Evolutionary conservation across 345 rosid genomes (phyloP).

Genomic region (Moricandia moricandioides): DNA sequence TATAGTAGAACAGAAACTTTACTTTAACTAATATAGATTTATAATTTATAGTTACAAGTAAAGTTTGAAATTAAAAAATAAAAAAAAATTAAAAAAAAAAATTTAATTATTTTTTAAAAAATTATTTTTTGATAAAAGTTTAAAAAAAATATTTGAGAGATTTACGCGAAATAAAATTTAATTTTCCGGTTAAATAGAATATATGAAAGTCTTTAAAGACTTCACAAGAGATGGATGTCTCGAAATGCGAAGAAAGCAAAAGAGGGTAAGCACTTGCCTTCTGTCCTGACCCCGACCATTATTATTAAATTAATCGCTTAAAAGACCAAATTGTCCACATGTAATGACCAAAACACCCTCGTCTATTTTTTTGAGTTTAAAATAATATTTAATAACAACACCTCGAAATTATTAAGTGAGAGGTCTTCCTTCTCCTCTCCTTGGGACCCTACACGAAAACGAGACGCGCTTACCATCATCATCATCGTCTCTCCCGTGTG

Average conservation of each 20-base stretch:
- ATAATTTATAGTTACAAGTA: no score
- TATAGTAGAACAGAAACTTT: no score
- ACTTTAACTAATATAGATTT: no score
- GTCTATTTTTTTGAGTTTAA: background rate
- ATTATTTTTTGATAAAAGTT: no score
- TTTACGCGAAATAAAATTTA: no score
- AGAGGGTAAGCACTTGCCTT: constrained; percentile 36
- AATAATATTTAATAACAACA: background rate
- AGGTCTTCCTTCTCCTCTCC: constrained; percentile 38
- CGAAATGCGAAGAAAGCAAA: constrained; percentile 33
- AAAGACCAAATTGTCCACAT: constrained; percentile 2
- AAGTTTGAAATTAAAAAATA: no score
- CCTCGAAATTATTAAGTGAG: constrained; percentile 25
- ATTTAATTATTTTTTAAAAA: no score
- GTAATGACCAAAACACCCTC: constrained; percentile 31
- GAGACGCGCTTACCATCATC: constrained; percentile 33
- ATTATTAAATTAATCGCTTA: background rate
- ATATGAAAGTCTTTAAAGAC: constrained; percentile 13
- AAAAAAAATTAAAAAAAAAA: no score
- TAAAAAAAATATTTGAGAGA: no score
- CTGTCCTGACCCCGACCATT: constrained; percentile 39
- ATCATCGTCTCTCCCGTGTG: constrained; percentile 40
- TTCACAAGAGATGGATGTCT: constrained; percentile 32
- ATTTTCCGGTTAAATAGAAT: no score
- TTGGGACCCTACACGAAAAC: constrained; percentile 33